Conservation (phyloP, 495 filamentous ascomycete genomes). For the Venustampulla echinocandica region DNA sequence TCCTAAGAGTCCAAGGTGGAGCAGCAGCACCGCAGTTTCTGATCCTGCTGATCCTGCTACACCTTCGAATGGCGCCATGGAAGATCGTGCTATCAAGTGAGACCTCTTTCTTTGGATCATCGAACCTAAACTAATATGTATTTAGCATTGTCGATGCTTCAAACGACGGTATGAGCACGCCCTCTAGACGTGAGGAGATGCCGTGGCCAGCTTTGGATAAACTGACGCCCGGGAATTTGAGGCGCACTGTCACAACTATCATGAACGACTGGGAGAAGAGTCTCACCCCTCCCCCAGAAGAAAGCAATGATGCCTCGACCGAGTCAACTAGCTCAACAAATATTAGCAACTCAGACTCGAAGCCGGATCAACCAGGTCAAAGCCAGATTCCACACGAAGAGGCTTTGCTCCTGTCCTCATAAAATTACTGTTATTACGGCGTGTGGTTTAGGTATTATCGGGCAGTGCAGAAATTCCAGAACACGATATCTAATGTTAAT, state of each 20-base stretch:
- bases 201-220: constrained; percentile 58
- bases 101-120: constrained; percentile 20
- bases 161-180: constrained; percentile 10
- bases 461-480: too few relatives aligned
- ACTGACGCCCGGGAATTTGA: constrained; percentile 47
- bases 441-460: not conserved
- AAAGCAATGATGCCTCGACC: constrained; percentile 1
- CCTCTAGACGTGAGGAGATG: constrained; percentile 40
- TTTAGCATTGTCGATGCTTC: constrained; percentile 36
- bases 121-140: constrained; percentile 19
- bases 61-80: constrained; percentile 37
- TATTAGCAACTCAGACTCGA: not conserved
- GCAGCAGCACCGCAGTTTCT: constrained; percentile 32
- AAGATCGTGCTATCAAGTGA: constrained; percentile 47
- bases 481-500: too few relatives aligned
- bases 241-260: constrained; percentile 51
- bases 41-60: constrained; percentile 36
- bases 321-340: not conserved
- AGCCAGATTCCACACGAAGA: not conserved
- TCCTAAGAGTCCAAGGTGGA: constrained; percentile 39
- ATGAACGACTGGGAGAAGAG: constrained; percentile 62
- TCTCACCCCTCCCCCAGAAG: constrained; percentile 16
- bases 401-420: not conserved
- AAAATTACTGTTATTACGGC: not conserved
- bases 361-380: not conserved